Percentiles rank a stretch among this genome's conserved stretches.
Evolutionary conservation across 2,329 filamentous ascomycete species (phyloP).

Genomic region (Colletotrichum karsti): DNA sequence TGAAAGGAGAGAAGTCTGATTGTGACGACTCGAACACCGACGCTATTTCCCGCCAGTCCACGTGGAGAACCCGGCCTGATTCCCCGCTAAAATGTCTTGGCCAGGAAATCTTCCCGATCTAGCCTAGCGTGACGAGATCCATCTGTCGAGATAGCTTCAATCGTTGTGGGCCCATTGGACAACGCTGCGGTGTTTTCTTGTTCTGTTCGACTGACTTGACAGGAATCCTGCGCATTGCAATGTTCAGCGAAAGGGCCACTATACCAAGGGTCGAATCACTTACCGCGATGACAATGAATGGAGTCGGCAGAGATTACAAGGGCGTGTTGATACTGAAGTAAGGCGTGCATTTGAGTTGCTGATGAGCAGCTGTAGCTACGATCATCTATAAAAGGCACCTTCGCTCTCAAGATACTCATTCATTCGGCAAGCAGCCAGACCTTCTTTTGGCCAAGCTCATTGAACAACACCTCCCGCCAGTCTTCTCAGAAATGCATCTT

Average conservation of each 20-base stretch:
- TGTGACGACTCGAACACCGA: too few relatives aligned
- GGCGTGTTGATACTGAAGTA: too few relatives aligned
- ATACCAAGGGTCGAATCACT: not conserved
- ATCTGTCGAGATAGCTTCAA: constrained; percentile 1
- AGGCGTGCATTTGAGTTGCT: too few relatives aligned
- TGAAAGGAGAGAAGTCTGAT: too few relatives aligned
- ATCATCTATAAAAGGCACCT: not conserved
- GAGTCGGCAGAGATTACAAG: not conserved
- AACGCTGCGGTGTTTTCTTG: not conserved
- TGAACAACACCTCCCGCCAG: not conserved
- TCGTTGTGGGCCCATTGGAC: not conserved
- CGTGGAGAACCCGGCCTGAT: not conserved
- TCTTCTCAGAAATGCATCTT: not conserved
- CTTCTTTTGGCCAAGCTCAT: not conserved
- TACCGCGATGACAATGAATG: not conserved
- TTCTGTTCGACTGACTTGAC: not conserved
- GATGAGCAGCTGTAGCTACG: not conserved
- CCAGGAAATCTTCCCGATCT: not conserved
- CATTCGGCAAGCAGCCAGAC: not conserved
- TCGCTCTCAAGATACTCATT: not conserved
- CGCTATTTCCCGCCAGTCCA: not conserved
- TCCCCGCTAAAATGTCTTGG: not conserved
- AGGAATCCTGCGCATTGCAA: not conserved
- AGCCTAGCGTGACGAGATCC: not conserved
- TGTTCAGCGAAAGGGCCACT: not conserved